Evolutionary conservation across 768 basidiomycete genomes (phyloP), one percentile per base, ranked within the genome.

Genomic region (Mycena venus): DNA sequence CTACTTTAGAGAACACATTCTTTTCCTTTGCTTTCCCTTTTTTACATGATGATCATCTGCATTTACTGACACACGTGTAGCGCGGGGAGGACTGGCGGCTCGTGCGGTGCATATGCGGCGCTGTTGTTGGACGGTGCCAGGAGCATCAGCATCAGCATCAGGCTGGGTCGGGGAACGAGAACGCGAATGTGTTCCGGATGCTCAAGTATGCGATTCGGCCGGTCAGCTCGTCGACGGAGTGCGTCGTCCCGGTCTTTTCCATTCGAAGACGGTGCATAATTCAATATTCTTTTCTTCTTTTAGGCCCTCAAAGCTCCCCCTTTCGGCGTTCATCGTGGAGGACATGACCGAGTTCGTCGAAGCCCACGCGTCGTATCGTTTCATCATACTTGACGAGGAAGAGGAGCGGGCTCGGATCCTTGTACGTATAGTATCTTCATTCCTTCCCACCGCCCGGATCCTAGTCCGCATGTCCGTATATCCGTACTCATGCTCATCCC

Each of bases 321-420:
- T 97, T 31, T 95, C 95, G 2, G 94, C 95, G n/a, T 98, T 95
- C 83, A 89, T 99, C 34, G 90, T 96, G 15, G 92, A 96, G 73
- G 96, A 98, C 78, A 95, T 99, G 95, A 89, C 90, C 32, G 98
- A 98, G 80, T 93, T 95, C 64, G 94, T 96, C 6, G 93, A 94
- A 66, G 96, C 97, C 2, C 97, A 99, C 80, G 96, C 97, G 1
- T 94, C 94, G 0, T 96, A 99, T 83, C 94, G 97, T 12, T 99
- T 99, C 79, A 89, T 97, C 38, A 84, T 99, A 36, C 86, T 91
- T 19, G 97, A 98, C 72, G 96, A 97, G 76, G 96, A 98, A 79
- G 91, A 93, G 32, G 95, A 96, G 73, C 89, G 87, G 31, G 91
- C 94, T 5, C 87, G 93, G 65, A 88, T 99, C 17, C 85, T 98